Percentiles rank a stretch among this genome's conserved stretches.
Evolutionary conservation across 2,329 filamentous ascomycete species (phyloP).

Genomic region (Fonsecaea erecta): DNA sequence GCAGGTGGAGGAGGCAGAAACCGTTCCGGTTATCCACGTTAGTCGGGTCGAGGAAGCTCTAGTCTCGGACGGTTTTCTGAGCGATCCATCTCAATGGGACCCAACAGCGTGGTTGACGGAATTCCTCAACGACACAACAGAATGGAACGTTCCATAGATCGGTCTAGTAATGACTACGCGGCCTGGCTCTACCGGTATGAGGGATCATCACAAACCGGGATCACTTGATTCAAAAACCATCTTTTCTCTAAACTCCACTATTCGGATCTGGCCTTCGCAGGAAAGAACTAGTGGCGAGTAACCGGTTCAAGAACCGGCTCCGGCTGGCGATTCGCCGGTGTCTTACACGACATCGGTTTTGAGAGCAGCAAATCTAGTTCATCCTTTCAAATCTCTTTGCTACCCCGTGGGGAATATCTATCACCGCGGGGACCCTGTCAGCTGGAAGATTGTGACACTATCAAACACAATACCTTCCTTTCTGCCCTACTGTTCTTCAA

Average conservation of each 20-base stretch:
- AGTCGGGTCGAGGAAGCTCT: background rate
- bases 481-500: background rate
- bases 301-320: conserved; percentile 1
- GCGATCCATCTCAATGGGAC: background rate
- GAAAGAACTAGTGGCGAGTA: no score
- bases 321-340: background rate
- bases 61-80: background rate
- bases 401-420: conserved; percentile 10
- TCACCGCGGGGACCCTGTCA: background rate
- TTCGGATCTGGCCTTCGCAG: background rate
- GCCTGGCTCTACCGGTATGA: background rate
- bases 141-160: conserved; percentile 1
- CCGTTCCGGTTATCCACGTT: background rate
- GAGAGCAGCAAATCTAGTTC: background rate
- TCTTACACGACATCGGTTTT: background rate
- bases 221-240: background rate
- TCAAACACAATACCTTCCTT: background rate
- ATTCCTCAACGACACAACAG: conserved; percentile 3
- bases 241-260: background rate
- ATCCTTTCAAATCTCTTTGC: background rate
- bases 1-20: background rate
- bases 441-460: background rate
- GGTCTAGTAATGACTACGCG: background rate
- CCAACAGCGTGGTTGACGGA: conserved; percentile 1
- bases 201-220: background rate